Conservation (phyloP, 768 basidiomycete genomes). For the Psilocybe sp. region DNA sequence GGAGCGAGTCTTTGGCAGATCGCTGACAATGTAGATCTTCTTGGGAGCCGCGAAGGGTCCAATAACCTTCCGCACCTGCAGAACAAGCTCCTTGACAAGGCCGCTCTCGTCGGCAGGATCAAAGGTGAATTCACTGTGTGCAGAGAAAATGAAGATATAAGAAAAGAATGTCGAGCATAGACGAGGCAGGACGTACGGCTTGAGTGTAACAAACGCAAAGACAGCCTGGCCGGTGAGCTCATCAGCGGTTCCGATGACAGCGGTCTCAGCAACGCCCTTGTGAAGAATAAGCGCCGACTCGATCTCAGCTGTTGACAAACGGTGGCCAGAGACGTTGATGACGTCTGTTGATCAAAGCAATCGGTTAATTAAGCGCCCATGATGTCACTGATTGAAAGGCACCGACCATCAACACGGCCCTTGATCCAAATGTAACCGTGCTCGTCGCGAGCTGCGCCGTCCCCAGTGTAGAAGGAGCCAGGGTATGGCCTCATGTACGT, state of each 20-base stretch:
- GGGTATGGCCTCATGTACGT: constrained; percentile 74
- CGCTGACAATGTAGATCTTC: constrained; percentile 78
- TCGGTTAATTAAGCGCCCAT: not conserved
- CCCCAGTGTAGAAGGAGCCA: constrained; percentile 94
- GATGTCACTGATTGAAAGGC: not conserved
- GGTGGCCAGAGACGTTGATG: constrained; percentile 97
- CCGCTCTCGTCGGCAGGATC: constrained; percentile 65
- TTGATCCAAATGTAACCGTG: constrained; percentile 99
- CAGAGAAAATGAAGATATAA: too few relatives aligned
- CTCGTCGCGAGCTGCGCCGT: constrained; percentile 91
- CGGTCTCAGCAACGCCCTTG: constrained; percentile 94
- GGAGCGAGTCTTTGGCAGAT: constrained; percentile 92
- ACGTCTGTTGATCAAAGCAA: constrained; percentile 54
- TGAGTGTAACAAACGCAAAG: constrained; percentile 91
- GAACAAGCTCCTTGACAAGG: constrained; percentile 82
- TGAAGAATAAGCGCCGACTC: constrained; percentile 95
- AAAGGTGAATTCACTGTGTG: constrained; percentile 71
- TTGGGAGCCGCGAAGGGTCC: constrained; percentile 98
- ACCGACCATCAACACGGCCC: constrained; percentile 86
- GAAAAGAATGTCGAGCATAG: too few relatives aligned
- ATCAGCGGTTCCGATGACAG: constrained; percentile 84
- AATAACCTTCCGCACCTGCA: constrained; percentile 96
- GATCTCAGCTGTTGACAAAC: constrained; percentile 96
- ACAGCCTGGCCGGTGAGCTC: constrained; percentile 93
- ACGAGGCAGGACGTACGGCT: constrained; percentile 61